Evolutionary conservation across 345 rosid species (phyloP).

Genomic region (Leavenworthia alabamica): DNA sequence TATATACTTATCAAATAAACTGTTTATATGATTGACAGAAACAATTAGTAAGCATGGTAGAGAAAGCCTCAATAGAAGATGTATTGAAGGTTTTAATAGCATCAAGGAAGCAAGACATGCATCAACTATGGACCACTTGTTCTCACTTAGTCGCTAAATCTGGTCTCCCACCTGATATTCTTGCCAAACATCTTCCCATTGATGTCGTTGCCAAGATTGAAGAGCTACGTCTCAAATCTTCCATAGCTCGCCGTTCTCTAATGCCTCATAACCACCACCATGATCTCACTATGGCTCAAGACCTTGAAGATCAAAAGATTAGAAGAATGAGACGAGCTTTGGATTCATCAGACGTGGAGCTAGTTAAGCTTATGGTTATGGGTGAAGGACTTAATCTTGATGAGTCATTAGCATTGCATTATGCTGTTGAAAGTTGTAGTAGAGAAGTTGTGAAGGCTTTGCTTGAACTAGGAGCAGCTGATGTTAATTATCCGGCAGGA

Average conservation of each 20-base stretch:
- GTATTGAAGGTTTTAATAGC: slow-evolving; percentile 95
- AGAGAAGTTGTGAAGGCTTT: slow-evolving; percentile 96
- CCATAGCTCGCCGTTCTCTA: slow-evolving; percentile 58
- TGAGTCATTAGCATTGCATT: slow-evolving; percentile 87
- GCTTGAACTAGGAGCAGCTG: slow-evolving; percentile 97
- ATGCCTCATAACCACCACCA: slow-evolving; percentile 56
- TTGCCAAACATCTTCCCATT: slow-evolving; percentile 81
- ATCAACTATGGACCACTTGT: slow-evolving; percentile 92
- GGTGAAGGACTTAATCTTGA: slow-evolving; percentile 98
- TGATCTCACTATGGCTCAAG: slow-evolving; percentile 51
- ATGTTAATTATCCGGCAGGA: slow-evolving; percentile 91
- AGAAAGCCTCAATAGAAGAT: slow-evolving; percentile 95
- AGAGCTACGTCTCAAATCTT: slow-evolving; percentile 82
- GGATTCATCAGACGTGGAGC: slow-evolving; percentile 91
- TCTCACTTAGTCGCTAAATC: slow-evolving; percentile 96
- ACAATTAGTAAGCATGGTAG: slow-evolving; percentile 91
- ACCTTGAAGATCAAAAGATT: slow-evolving; percentile 90
- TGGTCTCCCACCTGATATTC: slow-evolving; percentile 86
- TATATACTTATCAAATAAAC: not conserved
- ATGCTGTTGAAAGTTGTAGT: slow-evolving; percentile 94
- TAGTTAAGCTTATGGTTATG: slow-evolving; percentile 98
- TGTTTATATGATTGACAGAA: slow-evolving; percentile 45
- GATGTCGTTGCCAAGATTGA: slow-evolving; percentile 91
- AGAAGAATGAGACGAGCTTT: slow-evolving; percentile 89
- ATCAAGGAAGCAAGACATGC: slow-evolving; percentile 96